Evolutionary conservation across 768 basidiomycete genomes (phyloP).

Genomic region (Myochromella boudieri): DNA sequence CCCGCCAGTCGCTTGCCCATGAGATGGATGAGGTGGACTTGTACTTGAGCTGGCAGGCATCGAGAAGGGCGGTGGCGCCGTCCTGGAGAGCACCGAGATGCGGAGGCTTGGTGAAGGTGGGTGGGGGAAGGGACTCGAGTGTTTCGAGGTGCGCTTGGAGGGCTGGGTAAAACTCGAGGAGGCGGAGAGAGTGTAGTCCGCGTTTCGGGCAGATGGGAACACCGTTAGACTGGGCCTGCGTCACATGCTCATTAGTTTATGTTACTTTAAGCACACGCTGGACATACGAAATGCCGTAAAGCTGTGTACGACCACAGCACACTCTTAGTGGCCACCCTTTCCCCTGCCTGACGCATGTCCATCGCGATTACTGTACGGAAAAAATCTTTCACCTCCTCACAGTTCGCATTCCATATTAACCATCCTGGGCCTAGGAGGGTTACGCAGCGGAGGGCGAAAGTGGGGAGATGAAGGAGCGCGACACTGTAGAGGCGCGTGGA

Average conservation of each 20-base stretch:
- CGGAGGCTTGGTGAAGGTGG: slow-evolving; percentile 63
- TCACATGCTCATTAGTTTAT: neutral
- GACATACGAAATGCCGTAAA: slow-evolving; percentile 68
- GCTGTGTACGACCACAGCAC: slow-evolving; percentile 81
- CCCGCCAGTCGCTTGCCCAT: slow-evolving; percentile 58
- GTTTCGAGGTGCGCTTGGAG: slow-evolving; percentile 62
- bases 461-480: slow-evolving; percentile 65
- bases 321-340: slow-evolving; percentile 77
- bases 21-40: slow-evolving; percentile 32
- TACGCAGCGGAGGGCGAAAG: slow-evolving; percentile 64
- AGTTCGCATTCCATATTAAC: slow-evolving; percentile 65
- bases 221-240: slow-evolving; percentile 69
- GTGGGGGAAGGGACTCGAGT: slow-evolving; percentile 56
- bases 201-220: slow-evolving; percentile 62
- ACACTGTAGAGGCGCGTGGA: slow-evolving; percentile 68
- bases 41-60: slow-evolving; percentile 61
- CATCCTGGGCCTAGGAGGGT: slow-evolving; percentile 64
- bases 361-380: slow-evolving; percentile 68
- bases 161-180: slow-evolving; percentile 60
- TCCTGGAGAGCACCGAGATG: slow-evolving; percentile 60
- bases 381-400: slow-evolving; percentile 74
- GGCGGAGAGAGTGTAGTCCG: slow-evolving; percentile 65
- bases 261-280: neutral
- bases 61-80: slow-evolving; percentile 62
- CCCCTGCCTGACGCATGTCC: slow-evolving; percentile 78